Conservation (phyloP, 1,139 yeast species). For the Saccharomycopsis hybrid region DNA sequence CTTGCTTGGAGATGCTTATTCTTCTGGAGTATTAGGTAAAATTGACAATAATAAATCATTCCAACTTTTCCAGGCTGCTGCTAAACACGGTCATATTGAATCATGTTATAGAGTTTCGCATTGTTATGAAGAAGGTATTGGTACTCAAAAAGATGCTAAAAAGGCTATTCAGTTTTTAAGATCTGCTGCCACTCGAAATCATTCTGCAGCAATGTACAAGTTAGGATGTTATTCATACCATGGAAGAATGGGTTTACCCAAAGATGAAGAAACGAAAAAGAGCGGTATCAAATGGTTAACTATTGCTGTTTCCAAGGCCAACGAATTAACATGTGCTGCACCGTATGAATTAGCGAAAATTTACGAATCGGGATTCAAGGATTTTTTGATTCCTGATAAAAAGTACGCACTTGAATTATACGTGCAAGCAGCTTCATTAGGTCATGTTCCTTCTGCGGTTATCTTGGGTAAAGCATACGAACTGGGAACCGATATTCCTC, state of each 20-base stretch:
- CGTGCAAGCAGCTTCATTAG: conserved; percentile 83
- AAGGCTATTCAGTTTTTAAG: conserved; percentile 77
- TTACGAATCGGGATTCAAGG: conserved; percentile 76
- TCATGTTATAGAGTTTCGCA: conserved; percentile 86
- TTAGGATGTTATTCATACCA: conserved; percentile 81
- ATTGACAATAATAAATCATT: conserved; percentile 75
- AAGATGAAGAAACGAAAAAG: conserved; percentile 61
- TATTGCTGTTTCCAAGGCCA: conserved; percentile 79
- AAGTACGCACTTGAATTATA: conserved; percentile 81
- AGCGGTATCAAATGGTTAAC: conserved; percentile 90
- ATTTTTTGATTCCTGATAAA: conserved; percentile 75
- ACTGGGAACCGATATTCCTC: conserved; percentile 61
- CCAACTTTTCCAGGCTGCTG: conserved; percentile 74
- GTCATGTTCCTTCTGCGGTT: conserved; percentile 75
- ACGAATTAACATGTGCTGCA: conserved; percentile 79
- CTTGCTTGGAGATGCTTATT: conserved; percentile 77
- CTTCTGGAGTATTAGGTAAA: conserved; percentile 80
- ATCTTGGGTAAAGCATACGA: conserved; percentile 80
- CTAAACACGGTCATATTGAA: conserved; percentile 88
- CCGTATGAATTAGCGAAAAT: conserved; percentile 89
- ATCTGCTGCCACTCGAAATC: conserved; percentile 84
- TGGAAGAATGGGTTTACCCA: conserved; percentile 75
- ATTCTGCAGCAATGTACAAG: conserved; percentile 95
- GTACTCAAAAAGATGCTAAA: conserved; percentile 85
- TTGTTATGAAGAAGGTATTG: conserved; percentile 90